Evolutionary conservation across 192 early-diverging fungal species (phyloP).

Genomic region (Backusella morwellensis): DNA sequence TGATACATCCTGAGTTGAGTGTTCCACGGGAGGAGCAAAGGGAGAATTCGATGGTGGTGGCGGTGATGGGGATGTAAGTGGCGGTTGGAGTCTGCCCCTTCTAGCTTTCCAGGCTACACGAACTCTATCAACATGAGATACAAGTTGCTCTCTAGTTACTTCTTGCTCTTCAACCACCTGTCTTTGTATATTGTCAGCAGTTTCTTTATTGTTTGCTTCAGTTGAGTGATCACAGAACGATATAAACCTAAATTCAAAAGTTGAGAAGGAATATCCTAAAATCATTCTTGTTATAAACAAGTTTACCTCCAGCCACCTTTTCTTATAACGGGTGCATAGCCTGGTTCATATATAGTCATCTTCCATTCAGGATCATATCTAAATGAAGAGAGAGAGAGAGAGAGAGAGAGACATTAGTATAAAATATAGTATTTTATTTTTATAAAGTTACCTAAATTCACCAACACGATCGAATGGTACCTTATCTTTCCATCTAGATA

Average conservation of each 20-base stretch:
- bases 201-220: conserved; percentile 49
- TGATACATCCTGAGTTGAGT: background rate
- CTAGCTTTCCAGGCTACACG: conserved; percentile 40
- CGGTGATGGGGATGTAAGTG: background rate
- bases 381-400: background rate
- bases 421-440: background rate
- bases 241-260: conserved; percentile 31
- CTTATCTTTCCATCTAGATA: conserved; percentile 45
- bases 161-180: conserved; percentile 49
- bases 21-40: background rate
- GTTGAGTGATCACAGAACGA: conserved; percentile 55
- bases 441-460: conserved; percentile 42
- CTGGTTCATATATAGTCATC: conserved; percentile 46
- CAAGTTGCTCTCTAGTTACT: conserved; percentile 46
- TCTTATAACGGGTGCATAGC: conserved; percentile 42
- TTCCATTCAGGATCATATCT: conserved; percentile 50
- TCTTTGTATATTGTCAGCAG: conserved; percentile 39
- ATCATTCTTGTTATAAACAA: background rate
- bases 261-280: background rate
- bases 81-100: conserved; percentile 22
- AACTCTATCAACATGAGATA: conserved; percentile 30
- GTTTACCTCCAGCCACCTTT: conserved; percentile 50
- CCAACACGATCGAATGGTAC: conserved; percentile 44
- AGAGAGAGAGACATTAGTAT: background rate
- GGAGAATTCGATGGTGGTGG: background rate